Evolutionary conservation across 371 early-diverging fungal species (phyloP), one percentile per base, ranked within the genome.

Genomic region (Sporodiniella umbellata): DNA sequence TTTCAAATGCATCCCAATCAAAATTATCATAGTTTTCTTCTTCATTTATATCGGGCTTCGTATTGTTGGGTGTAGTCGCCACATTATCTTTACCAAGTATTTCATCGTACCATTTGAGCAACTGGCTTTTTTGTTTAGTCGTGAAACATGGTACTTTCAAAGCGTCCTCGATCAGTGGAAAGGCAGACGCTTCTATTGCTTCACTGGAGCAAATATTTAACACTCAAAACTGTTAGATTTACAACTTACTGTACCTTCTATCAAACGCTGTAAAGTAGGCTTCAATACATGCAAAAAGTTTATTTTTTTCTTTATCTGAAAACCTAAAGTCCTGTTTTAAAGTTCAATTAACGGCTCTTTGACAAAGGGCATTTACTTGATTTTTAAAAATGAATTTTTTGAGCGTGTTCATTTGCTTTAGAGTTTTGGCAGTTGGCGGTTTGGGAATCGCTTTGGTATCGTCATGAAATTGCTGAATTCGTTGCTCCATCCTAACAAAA

Each of bases 91-190:
- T 63, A 2, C 64, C 64, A 4, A 71, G 53, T 18, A 71, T 61
- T 37, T 71, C 71, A 22, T 67, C 64, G 19, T 63, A 54, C 71
- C 67, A 71, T 54, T 67, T 71, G 26, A 71, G 55, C 18, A 71
- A 21, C 19, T 58, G 58, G 17, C 28, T 60, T 33, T 71, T 71
- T 47, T 71, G 71, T 25, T 61, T 64, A 3, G 68, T 62, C 19
- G 71, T 67, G 45, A 67, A 71, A 49, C 64, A 64, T 26, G 71
- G 64, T n/a, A 71, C 71, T 28, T 71, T 71, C 4, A 71, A 47
- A 8, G 68, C 68, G 31, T 71, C 71, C 39, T 67, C 68, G 28
- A 71, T 67, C 22, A 71, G 30, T 31, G 68, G 62, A 40, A 62
- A 64, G 2, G 61, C 51, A 8, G 59, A 60, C 14, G 26, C 33